Percentiles rank a stretch among this genome's conserved stretches.
Conservation (phyloP, 2,329 filamentous ascomycete genomes). For the Rutstroemia sp. region DNA sequence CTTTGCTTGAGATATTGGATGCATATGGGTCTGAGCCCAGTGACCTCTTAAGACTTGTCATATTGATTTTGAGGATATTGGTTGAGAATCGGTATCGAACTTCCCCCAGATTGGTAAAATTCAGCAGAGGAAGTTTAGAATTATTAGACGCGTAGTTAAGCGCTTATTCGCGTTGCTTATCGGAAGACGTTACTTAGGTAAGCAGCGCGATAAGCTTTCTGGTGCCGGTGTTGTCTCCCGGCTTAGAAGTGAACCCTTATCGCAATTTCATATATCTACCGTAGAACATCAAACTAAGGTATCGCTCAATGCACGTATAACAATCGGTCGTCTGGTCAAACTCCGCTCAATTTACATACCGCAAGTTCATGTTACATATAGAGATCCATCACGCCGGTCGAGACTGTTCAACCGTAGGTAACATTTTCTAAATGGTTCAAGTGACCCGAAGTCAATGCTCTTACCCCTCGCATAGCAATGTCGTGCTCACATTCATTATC, state of each 20-base stretch:
- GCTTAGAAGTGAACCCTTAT: no score
- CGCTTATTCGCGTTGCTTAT: background rate
- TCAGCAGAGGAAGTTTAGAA: conserved; percentile 5
- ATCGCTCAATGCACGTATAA: no score
- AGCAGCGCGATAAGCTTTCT: background rate
- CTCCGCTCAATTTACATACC: no score
- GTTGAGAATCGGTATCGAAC: background rate
- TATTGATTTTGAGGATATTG: conserved; percentile 27
- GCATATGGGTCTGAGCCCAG: conserved; percentile 46
- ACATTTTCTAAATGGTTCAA: background rate
- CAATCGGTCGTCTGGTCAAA: no score
- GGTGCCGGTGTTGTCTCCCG: no score
- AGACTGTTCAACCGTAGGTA: background rate
- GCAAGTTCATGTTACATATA: no score
- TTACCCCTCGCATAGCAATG: conserved; percentile 1
- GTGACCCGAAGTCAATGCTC: conserved; percentile 3
- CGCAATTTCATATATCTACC: no score
- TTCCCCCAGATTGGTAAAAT: background rate
- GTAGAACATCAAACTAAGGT: no score
- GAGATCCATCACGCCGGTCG: no score
- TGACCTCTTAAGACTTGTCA: conserved; percentile 60
- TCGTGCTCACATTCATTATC: conserved; percentile 3
- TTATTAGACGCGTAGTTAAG: background rate
- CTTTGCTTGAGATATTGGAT: conserved; percentile 84
- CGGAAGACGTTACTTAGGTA: background rate